These are phyloP conservation scores for Suillus luteus DNA, from an alignment of 768 basidiomycete species.

Conservation along the genomic window DNA sequence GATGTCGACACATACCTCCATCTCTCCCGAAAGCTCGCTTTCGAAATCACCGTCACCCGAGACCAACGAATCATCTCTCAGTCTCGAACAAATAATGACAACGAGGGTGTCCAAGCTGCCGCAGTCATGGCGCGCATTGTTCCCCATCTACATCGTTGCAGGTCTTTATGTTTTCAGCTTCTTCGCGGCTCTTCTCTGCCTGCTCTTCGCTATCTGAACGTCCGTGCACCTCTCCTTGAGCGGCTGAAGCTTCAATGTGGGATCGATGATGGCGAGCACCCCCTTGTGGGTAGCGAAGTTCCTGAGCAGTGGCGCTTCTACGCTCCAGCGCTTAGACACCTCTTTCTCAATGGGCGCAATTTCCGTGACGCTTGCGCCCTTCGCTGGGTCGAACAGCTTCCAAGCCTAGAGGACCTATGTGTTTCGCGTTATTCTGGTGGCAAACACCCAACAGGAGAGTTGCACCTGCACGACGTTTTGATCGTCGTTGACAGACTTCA, in stretches of 20 bases:
- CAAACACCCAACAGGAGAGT: conserved; percentile 4
- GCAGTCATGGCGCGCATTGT: background rate
- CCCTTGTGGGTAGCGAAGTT: background rate
- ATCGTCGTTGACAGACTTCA: conserved; percentile 1
- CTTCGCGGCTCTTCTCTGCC: conserved; percentile 14
- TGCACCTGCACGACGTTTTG: conserved; percentile 4
- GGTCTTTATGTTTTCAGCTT: conserved; percentile 9
- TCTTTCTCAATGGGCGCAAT: conserved; percentile 14
- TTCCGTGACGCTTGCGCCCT: conserved; percentile 8
- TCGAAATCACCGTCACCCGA: conserved; percentile 9
- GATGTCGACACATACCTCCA: conserved; percentile 9
- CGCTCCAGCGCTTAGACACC: conserved; percentile 7
- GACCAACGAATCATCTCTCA: background rate
- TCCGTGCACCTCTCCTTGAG: conserved; percentile 4
- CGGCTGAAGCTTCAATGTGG: conserved; percentile 11
- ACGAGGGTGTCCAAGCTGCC: conserved; percentile 7
- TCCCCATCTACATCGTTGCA: conserved; percentile 13
- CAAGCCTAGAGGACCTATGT: background rate
- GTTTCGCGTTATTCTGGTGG: conserved; percentile 5
- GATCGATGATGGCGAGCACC: conserved; percentile 13
- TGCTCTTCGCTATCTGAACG: conserved; percentile 7
- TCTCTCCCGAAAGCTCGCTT: conserved; percentile 10
- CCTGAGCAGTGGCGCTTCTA: conserved; percentile 9
- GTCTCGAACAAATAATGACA: background rate
- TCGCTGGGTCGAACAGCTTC: background rate